A percentile compares a stretch with the other conserved stretches of the same genome.
Conservation (phyloP, 768 basidiomycete genomes). For the Tulasnella sp. region DNA sequence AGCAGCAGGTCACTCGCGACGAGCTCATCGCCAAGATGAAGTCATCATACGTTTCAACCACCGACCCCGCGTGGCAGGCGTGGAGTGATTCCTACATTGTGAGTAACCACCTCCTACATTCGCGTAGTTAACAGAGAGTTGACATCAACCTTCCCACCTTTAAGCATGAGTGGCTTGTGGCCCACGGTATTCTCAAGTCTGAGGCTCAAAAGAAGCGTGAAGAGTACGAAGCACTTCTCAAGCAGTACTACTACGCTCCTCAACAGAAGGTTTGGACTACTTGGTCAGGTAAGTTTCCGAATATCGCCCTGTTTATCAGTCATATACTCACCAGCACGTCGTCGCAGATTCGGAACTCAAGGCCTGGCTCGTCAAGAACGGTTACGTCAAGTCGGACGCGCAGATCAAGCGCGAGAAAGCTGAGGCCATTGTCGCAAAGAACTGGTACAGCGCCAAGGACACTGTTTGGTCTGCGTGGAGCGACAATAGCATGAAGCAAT, state of each 20-base stretch:
- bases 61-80: constrained; percentile 72
- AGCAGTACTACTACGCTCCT: constrained; percentile 71
- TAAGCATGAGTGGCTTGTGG: constrained; percentile 81
- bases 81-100: constrained; percentile 90
- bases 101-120: constrained; percentile 39
- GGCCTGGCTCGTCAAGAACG: constrained; percentile 76
- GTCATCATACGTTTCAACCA: constrained; percentile 63
- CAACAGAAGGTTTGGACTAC: constrained; percentile 44
- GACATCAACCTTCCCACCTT: neutral
- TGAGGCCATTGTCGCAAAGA: constrained; percentile 70
- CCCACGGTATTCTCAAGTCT: constrained; percentile 72
- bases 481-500: constrained; percentile 69
- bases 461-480: constrained; percentile 57
- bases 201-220: constrained; percentile 62
- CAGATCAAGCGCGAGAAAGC: constrained; percentile 74
- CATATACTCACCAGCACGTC: constrained; percentile 48
- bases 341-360: constrained; percentile 71
- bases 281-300: constrained; percentile 39
- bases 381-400: constrained; percentile 70
- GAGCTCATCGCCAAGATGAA: constrained; percentile 73
- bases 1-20: constrained; percentile 60
- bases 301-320: neutral
- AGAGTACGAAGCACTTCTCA: constrained; percentile 67
- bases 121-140: neutral
- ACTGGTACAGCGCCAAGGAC: constrained; percentile 58